Evolutionary conservation across 805 yeast species (phyloP), one percentile per base, ranked within the genome.

Genomic region (Candida germanica): DNA sequence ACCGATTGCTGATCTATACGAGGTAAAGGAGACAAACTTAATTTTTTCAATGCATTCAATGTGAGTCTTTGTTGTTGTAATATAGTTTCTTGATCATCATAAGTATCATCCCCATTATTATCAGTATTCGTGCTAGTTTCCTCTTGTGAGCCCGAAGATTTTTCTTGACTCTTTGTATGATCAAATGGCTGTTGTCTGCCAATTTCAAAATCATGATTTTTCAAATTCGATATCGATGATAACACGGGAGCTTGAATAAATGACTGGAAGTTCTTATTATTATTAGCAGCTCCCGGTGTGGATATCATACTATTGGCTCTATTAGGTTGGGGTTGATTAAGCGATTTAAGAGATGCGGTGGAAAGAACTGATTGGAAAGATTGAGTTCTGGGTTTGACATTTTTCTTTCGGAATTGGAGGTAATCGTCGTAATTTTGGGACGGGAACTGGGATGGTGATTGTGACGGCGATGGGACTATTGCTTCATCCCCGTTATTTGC

Each of bases 191-290:
- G 45, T 38, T 60, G 64, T 36, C 61, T 61, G 16, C 73, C 73
- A n/a, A 68, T 68, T 33, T 58, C 64, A 5, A 57, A 44, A 21
- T 64, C 63, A 29, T 63, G 63, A 14, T 45, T 48, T 25, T 55
- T 61, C 28, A 56, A 47, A 32, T 57, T 62, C 13, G 66, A 41
- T 27, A 64, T 60, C 38, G 63, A 54, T 26, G 67, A 61, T 29
- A 68, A 50, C 4, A 66, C 72, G 1, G 73, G 73, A 1, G 72
- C 73, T 49, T 68, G 73, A 36, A 68, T 68, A 39, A 63, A 66
- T 15, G 67, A 59, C 51, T 68, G 73, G 51, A 66, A 64, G 48
- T 68, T 62, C 46, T 62, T 51, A 27, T 53, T 39, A 58, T 54
- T 39, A 20, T 53, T 27, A 32, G 36, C 27, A 44, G 62, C 35